Percentiles rank a stretch among this genome's conserved stretches.
Evolutionary conservation across 148 eudicot species (phyloP).

Genomic region (Nepenthes mirabilis): DNA sequence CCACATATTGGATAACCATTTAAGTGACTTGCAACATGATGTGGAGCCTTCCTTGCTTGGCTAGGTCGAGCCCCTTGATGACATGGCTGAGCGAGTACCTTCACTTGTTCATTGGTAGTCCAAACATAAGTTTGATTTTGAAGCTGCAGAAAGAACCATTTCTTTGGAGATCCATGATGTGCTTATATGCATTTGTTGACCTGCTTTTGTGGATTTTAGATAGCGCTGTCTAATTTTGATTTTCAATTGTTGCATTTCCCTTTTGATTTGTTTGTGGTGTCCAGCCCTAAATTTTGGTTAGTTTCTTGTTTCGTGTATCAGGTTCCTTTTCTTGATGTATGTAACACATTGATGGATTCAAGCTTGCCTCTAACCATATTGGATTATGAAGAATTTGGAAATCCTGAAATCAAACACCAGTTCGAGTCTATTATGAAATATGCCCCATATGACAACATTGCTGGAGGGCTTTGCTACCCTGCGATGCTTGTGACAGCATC

Average conservation of each 20-base stretch:
- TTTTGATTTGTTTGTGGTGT: background rate
- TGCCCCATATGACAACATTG: constrained; percentile 85
- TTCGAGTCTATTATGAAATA: constrained; percentile 50
- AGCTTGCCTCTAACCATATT: constrained; percentile 72
- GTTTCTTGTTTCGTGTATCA: constrained; percentile 15
- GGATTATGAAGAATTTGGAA: constrained; percentile 97
- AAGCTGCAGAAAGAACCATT: too few relatives aligned
- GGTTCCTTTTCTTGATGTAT: constrained; percentile 93
- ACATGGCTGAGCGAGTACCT: too few relatives aligned
- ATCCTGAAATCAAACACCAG: constrained; percentile 51
- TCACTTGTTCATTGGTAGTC: too few relatives aligned
- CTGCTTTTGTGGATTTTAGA: too few relatives aligned
- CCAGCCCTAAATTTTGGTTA: background rate
- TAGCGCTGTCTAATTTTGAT: background rate
- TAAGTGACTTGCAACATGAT: too few relatives aligned
- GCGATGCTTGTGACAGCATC: constrained; percentile 85
- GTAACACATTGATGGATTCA: constrained; percentile 84
- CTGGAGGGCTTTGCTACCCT: constrained; percentile 53
- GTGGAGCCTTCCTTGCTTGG: too few relatives aligned
- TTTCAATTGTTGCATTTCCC: background rate
- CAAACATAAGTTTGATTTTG: too few relatives aligned
- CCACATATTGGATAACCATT: too few relatives aligned
- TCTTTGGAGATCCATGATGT: too few relatives aligned
- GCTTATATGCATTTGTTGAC: too few relatives aligned
- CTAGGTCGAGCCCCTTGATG: too few relatives aligned